Base-by-base conservation (phyloP, 2,329 filamentous ascomycete genomes). In the Fusarium decemcellulare region DNA sequence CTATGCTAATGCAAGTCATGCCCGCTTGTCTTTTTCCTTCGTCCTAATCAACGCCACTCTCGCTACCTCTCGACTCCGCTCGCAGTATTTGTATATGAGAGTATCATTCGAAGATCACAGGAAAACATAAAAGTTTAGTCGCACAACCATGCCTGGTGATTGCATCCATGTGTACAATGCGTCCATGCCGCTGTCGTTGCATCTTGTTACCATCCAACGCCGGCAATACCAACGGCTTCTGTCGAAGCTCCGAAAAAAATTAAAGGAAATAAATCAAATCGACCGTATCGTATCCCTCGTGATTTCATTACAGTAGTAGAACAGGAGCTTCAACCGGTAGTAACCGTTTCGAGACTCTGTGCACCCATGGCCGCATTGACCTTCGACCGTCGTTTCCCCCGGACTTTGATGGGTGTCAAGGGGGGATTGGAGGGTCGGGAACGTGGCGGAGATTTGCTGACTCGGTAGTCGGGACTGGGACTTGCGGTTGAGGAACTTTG, bases 131-230 rank as follows among this genome's bases (percentile, higher is more conserved):
- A 57, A 57, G 34, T 52, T 47, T 64, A 54, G 53, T 54, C 59
- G 40, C 39, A 56, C 46, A 50, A 54, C 47, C 56, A 54, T 51
- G 53, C 46, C 59, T 54, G n/a, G 53, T 52, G 65, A 46, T 44
- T 58, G 59, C 52, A 40, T 55, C 61, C 47, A 47, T 47, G 59
- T 65, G 53, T 58, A 65, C 57, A 71, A 65, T 61, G 50, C 62
- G 61, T 42, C 47, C 63, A 59, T 60, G 52, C 60, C 59, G 48
- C 55, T 57, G 42, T 36, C 36, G 43, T 18, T 50, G 53, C 40
- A 30, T 32, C 47, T 70, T 51, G 53, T 61, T 70, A 32, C 71
- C 70, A 68, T 70, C 68, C 68, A 76, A 77, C 75, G 72, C 72
- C 75, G 59, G 53, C 40, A 56, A 30, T 36, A 63, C 51, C 60